Percentiles rank a stretch among this genome's conserved stretches.
phyloP scores from a whole-genome alignment of 148 eudicot genomes.

The Simmondsia chinensis region DNA sequence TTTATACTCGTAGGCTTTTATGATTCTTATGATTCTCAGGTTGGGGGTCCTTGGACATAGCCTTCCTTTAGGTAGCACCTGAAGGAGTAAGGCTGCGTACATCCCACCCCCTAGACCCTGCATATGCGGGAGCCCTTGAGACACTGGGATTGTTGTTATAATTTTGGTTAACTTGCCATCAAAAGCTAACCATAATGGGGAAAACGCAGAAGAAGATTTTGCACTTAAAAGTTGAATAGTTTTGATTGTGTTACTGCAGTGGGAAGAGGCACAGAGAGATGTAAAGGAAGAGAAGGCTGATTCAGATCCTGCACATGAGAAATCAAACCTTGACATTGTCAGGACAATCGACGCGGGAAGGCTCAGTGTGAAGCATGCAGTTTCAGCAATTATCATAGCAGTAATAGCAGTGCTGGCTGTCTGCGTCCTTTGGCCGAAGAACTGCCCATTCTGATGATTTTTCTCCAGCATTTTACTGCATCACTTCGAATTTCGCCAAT shows the following conservation, averaged over 20 bases:
- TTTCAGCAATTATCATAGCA: slow-evolving; percentile 28
- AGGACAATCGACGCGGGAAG: slow-evolving; percentile 66
- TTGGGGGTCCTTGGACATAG: too few species aligned
- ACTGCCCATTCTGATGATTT: slow-evolving; percentile 18
- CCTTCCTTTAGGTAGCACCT: too few species aligned
- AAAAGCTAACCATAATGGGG: too few species aligned
- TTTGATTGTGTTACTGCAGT: slow-evolving; percentile 20
- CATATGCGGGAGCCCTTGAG: too few species aligned
- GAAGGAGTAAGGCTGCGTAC: too few species aligned
- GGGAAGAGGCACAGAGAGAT: slow-evolving; percentile 8
- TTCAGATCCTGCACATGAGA: slow-evolving; percentile 6
- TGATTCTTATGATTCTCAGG: too few species aligned
- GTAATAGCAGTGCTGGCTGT: slow-evolving; percentile 27
- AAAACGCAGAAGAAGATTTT: not conserved
- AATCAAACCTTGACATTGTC: slow-evolving; percentile 32
- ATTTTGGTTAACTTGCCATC: too few species aligned
- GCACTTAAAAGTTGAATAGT: not conserved
- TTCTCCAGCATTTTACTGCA: not conserved
- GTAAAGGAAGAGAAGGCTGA: slow-evolving; percentile 14
- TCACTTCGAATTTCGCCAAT: not conserved
- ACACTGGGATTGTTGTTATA: too few species aligned
- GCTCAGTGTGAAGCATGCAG: slow-evolving; percentile 29
- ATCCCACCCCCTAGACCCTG: too few species aligned
- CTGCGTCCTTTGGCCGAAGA: slow-evolving; percentile 20
- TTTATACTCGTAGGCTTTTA: too few species aligned